Conservation (phyloP, 2,329 filamentous ascomycete species). For the Fusarium sp. region DNA sequence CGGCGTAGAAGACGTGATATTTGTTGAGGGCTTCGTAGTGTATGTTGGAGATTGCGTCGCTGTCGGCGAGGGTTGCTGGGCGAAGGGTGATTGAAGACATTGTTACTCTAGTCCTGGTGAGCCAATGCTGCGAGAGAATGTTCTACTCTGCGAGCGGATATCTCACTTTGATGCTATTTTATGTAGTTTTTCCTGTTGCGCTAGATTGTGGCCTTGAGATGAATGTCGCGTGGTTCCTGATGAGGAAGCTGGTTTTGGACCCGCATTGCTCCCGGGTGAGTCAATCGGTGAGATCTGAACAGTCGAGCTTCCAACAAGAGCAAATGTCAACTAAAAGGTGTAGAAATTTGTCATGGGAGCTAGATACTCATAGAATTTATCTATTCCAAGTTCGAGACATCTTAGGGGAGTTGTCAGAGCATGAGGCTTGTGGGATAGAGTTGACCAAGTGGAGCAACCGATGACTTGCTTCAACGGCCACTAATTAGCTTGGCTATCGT, state of each 20-base stretch:
- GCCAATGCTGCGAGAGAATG: background rate
- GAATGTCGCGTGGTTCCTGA: constrained; percentile 19
- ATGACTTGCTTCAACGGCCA: background rate
- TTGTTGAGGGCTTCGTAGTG: constrained; percentile 31
- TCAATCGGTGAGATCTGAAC: constrained; percentile 17
- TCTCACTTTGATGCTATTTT: constrained; percentile 4
- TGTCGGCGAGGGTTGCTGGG: constrained; percentile 30
- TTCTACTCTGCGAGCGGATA: too few relatives aligned
- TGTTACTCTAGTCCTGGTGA: background rate
- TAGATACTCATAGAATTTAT: background rate
- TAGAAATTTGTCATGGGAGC: background rate
- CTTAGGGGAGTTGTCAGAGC: background rate
- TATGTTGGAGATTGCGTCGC: constrained; percentile 29
- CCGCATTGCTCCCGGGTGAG: constrained; percentile 7
- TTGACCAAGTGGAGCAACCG: background rate
- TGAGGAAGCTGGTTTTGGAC: constrained; percentile 31
- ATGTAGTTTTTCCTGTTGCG: background rate
- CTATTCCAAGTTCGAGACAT: background rate
- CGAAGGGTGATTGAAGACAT: constrained; percentile 33
- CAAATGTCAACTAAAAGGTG: background rate
- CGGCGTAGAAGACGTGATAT: constrained; percentile 39
- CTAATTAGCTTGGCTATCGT: background rate
- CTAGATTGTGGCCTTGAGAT: background rate
- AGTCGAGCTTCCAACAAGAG: background rate
- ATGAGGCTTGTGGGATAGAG: background rate